Percentiles rank a stretch among this genome's conserved stretches.
phyloP scores from a whole-genome alignment of 2,329 filamentous ascomycete genomes.

The Neofusicoccum sp. region DNA sequence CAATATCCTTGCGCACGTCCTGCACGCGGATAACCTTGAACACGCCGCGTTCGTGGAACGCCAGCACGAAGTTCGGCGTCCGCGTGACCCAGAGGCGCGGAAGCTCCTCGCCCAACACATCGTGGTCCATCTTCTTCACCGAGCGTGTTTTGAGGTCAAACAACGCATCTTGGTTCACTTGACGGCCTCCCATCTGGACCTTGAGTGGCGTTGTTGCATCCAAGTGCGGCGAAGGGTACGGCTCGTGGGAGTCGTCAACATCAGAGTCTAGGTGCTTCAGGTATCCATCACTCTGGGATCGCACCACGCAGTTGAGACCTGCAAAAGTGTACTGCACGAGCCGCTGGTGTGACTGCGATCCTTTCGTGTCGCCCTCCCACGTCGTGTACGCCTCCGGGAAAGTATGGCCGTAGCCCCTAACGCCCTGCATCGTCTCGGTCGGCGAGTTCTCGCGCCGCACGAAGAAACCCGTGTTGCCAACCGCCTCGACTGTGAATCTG shows the following conservation, averaged over 20 bases:
- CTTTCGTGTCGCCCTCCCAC: slow-evolving; percentile 58
- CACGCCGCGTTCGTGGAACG: slow-evolving; percentile 48
- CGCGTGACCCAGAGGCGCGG: slow-evolving; percentile 55
- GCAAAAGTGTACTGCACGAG: slow-evolving; percentile 62
- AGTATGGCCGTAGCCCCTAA: slow-evolving; percentile 65
- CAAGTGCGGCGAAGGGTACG: neutral
- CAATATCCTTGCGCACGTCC: slow-evolving; percentile 41
- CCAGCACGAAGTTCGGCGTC: slow-evolving; percentile 55
- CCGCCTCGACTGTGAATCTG: slow-evolving; percentile 59
- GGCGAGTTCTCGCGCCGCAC: slow-evolving; percentile 64
- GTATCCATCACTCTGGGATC: slow-evolving; percentile 64
- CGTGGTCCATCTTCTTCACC: slow-evolving; percentile 33
- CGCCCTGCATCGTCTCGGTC: slow-evolving; percentile 56
- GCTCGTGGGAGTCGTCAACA: neutral
- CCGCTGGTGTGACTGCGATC: slow-evolving; percentile 64
- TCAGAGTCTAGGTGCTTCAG: slow-evolving; percentile 27
- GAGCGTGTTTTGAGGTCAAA: slow-evolving; percentile 59
- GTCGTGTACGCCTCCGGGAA: slow-evolving; percentile 69
- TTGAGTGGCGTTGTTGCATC: slow-evolving; percentile 23
- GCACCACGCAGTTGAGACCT: slow-evolving; percentile 54
- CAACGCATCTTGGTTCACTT: slow-evolving; percentile 46
- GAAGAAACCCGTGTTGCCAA: slow-evolving; percentile 64
- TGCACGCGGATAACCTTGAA: slow-evolving; percentile 49
- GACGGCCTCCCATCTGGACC: slow-evolving; percentile 28
- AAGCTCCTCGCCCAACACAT: slow-evolving; percentile 44